Percentiles rank a stretch among this genome's conserved stretches.
phyloP scores from a whole-genome alignment of 192 early-diverging fungal genomes.

The Backusella tuberculispora region DNA sequence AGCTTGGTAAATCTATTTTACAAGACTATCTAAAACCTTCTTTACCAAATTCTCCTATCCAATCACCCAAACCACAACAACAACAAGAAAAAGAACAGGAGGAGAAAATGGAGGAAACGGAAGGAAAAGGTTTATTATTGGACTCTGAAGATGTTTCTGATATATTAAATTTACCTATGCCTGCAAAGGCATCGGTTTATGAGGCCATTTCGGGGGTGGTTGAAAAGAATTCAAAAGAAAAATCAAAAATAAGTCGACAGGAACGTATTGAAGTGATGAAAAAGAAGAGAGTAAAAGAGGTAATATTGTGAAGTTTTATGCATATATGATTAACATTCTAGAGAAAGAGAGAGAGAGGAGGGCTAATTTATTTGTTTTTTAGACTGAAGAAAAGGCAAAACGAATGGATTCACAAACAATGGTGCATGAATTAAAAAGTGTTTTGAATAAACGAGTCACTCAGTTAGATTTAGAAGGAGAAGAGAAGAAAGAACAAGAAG shows the following conservation, averaged over 20 bases:
- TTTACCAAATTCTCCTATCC: background rate
- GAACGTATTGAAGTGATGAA: conserved; percentile 55
- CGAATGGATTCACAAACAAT: conserved; percentile 51
- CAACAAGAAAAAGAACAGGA: conserved; percentile 21
- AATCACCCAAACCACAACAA: background rate
- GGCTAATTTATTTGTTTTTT: background rate
- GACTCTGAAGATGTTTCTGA: conserved; percentile 35
- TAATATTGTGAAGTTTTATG: background rate
- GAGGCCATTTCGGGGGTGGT: conserved; percentile 46
- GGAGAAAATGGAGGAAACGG: conserved; percentile 35
- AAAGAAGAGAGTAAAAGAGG: conserved; percentile 48
- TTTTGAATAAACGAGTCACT: conserved; percentile 44
- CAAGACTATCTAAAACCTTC: conserved; percentile 42
- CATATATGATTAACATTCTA: background rate
- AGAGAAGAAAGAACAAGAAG: background rate
- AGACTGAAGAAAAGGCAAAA: conserved; percentile 34
- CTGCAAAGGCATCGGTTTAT: conserved; percentile 52
- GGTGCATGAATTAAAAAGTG: conserved; percentile 62
- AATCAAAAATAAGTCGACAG: conserved; percentile 41
- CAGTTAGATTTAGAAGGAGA: conserved; percentile 29
- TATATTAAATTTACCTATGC: conserved; percentile 29
- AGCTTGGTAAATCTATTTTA: conserved; percentile 50
- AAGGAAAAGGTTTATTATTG: conserved; percentile 11
- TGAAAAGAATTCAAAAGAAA: conserved; percentile 15
- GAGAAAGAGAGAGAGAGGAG: background rate